Base-by-base conservation (phyloP, 2,329 filamentous ascomycete genomes). In the Lecanicillium sp. region DNA sequence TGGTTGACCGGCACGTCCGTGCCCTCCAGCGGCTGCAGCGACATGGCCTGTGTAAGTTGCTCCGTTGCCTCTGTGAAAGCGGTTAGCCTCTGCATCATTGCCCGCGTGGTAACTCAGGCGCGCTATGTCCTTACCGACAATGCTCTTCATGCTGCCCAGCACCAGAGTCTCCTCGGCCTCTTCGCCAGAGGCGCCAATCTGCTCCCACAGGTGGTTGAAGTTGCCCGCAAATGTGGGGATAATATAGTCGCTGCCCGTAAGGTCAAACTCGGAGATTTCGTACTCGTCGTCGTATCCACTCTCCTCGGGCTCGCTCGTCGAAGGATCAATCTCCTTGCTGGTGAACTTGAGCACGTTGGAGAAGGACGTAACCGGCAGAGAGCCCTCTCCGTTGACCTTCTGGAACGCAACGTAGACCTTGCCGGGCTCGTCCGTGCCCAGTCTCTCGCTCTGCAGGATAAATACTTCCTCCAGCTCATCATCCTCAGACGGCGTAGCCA, bases 281-380 rank as follows among this genome's bases (percentile, higher is more conserved):
- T 98, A 98, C 66, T 98, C 92, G 55, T 98, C 92, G 38, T 97
- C 90, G 60, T 97, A 97, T 33, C 92, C 92, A 33, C 68, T 74
- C 13, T 94, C 88, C 61, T 98, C 92, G 1, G 90, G 86, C 64
- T 96, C 88, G 48, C 80, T 79, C n/a, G 87, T 95, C 18, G 84
- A 84, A 5, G 92, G 92, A 54, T 98, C 92, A 49, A 98, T 92
- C 65, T 98, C 92, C 68, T 96, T 97, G 70, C 84, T 92, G 14
- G 88, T 96, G 61, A 98, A 98, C 65, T 92, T 96, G 57, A 98
- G 82, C 29, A 87, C 70, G 63, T 97, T 98, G 49, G 86, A 87
- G 63, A 98, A 94, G 30, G 79, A 84, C 37, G 83, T 80, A 17
- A 84, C 72, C 4, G 88, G 81, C 60, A 94, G 82, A n/a, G 82